These are phyloP conservation scores for Symbiodinium natans DNA, from an alignment of 73 alveolate genomes.

Conservation along the genomic window DNA sequence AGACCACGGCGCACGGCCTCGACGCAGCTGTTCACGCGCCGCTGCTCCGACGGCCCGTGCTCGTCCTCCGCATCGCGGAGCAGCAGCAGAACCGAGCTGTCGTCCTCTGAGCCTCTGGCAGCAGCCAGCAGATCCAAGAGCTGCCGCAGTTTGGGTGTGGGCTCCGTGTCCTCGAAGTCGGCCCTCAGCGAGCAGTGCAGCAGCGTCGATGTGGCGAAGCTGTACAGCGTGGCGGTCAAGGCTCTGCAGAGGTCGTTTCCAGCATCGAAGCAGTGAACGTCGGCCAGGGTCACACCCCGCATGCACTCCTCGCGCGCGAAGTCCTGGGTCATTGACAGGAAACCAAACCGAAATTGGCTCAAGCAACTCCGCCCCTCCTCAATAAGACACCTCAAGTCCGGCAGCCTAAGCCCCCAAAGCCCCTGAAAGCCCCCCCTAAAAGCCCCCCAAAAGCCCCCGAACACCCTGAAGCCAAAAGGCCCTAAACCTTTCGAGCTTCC, in stretches of 20 bases:
- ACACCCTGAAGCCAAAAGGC: too few relatives aligned
- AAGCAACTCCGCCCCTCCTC: too few relatives aligned
- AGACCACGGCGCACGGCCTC: conserved; percentile 10
- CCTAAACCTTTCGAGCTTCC: too few relatives aligned
- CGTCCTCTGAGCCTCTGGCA: background rate
- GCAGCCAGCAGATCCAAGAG: conserved; percentile 10
- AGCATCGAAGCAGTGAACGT: conserved; percentile 62
- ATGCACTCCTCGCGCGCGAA: conserved; percentile 88
- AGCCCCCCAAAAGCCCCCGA: too few relatives aligned
- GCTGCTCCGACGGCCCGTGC: conserved; percentile 79
- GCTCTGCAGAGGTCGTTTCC: conserved; percentile 32
- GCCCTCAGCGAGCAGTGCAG: conserved; percentile 64
- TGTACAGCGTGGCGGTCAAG: conserved; percentile 51
- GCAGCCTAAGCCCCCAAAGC: too few relatives aligned
- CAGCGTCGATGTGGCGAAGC: conserved; percentile 45
- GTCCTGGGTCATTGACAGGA: too few relatives aligned
- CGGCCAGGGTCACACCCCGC: conserved; percentile 90
- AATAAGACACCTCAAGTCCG: too few relatives aligned
- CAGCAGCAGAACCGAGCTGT: background rate
- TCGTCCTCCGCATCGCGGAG: conserved; percentile 74
- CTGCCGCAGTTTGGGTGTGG: background rate
- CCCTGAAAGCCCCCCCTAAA: too few relatives aligned
- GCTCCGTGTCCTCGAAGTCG: conserved; percentile 28
- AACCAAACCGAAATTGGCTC: too few relatives aligned
- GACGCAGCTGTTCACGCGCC: conserved; percentile 24